phyloP scores from a whole-genome alignment of 2,329 filamentous ascomycete genomes.

The Ophiostoma quercus region DNA sequence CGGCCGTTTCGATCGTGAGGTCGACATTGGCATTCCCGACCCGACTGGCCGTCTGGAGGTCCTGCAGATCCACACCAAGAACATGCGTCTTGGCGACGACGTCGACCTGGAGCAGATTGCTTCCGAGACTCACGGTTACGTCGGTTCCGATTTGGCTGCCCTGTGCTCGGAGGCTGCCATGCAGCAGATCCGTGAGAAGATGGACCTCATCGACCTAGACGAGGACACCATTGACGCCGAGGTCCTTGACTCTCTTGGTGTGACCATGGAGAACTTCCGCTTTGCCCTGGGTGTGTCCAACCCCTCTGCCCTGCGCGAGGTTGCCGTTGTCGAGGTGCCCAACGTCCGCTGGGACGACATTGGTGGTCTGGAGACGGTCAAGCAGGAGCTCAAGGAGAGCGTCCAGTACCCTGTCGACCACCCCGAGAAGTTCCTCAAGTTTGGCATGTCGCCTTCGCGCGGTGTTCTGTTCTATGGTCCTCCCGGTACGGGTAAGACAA shows the following conservation, averaged over 20 bases:
- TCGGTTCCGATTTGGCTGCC: constrained; percentile 95
- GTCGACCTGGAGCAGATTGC: constrained; percentile 96
- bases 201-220: constrained; percentile 98
- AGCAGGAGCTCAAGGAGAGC: constrained; percentile 98
- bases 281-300: constrained; percentile 97
- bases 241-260: constrained; percentile 93
- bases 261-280: constrained; percentile 99
- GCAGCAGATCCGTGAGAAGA: constrained; percentile 99
- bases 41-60: constrained; percentile 98
- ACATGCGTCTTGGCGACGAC: constrained; percentile 98
- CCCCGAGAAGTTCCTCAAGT: constrained; percentile 99
- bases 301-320: constrained; percentile 95
- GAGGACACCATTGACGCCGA: constrained; percentile 99
- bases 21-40: constrained; percentile 96
- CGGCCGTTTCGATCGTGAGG: constrained; percentile 97
- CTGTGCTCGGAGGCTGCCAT: constrained; percentile 98
- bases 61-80: constrained; percentile 99
- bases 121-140: constrained; percentile 96
- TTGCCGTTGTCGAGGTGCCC: constrained; percentile 97
- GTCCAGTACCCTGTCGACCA: constrained; percentile 99
- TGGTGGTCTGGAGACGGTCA: constrained; percentile 95
- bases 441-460: constrained; percentile 92
- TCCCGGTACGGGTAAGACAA: constrained; percentile 99
- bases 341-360: constrained; percentile 99
- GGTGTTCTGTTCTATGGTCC: constrained; percentile 99